Evolutionary conservation across 495 filamentous ascomycete genomes (phyloP), one percentile per base, ranked within the genome.

Genomic region (Penicillium maclennaniae): DNA sequence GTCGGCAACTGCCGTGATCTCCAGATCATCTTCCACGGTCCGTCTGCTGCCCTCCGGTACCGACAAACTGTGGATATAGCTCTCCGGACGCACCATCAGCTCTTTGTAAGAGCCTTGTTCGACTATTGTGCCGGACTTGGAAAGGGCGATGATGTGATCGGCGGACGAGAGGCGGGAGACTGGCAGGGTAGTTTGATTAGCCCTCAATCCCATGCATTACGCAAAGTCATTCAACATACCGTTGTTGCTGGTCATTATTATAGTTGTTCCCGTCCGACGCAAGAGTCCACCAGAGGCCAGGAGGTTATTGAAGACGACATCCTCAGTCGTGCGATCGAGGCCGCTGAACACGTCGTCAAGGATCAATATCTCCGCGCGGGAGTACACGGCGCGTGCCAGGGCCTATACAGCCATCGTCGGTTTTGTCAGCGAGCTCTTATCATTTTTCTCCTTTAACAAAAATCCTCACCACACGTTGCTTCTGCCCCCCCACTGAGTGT

Each of bases 341-440:
- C 67, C 76, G 31, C 66, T 76, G 25, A 83, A 70, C 7, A 75
- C 58, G 56, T 83, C 74, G 49, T 78, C 76, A 6, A 79, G 52
- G 4, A 80, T 47, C 4, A 77, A n/a, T 4, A 79, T 36, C 7
- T 66, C 51, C 9, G 63, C 54, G 4, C 66, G 39, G 2, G 72
- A 36, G 49, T 81, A 82, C 0, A 83, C 45, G 39, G 73, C 73
- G 20, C 80, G 59, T 14, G 79, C 79, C 1, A 82, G 47, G 6
- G 72, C n/a, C n/a, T n/a, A n/a, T n/a, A n/a, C n/a, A n/a, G n/a
- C n/a, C n/a, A n/a, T n/a, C n/a, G n/a, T n/a, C n/a, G n/a, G n/a
- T n/a, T n/a, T n/a, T n/a, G n/a, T n/a, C n/a, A n/a, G n/a, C n/a
- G n/a, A n/a, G n/a, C n/a, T n/a, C n/a, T n/a, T n/a, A n/a, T n/a